Conservation (phyloP, 2,329 filamentous ascomycete species). For the Thermomyces lanuginosus region DNA sequence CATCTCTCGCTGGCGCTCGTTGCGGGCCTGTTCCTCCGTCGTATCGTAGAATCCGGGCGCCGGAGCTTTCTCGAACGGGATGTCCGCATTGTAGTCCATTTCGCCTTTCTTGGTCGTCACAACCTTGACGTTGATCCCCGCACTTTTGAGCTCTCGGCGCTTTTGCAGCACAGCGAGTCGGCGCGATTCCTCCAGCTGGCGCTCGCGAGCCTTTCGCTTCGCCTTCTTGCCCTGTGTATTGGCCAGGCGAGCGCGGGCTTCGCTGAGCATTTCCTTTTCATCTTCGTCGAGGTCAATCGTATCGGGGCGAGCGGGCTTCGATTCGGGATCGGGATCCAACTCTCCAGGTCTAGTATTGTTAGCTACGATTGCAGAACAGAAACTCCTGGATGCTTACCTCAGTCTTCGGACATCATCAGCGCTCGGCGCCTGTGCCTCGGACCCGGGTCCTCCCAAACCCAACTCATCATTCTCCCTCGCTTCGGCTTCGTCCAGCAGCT, state of each 20-base stretch:
- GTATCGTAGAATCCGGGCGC: conserved; percentile 89
- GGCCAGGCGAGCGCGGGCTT: conserved; percentile 85
- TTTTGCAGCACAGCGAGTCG: conserved; percentile 84
- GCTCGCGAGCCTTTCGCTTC: conserved; percentile 88
- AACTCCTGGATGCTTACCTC: conserved; percentile 33
- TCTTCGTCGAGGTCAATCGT: conserved; percentile 97
- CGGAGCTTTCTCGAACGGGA: conserved; percentile 89
- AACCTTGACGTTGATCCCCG: conserved; percentile 96
- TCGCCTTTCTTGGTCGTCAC: conserved; percentile 80
- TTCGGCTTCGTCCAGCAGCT: conserved; percentile 88
- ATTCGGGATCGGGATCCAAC: conserved; percentile 92
- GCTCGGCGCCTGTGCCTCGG: conserved; percentile 70
- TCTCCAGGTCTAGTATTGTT: conserved; percentile 52
- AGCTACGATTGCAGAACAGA: conserved; percentile 6
- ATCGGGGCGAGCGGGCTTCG: conserved; percentile 85
- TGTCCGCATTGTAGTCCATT: conserved; percentile 99
- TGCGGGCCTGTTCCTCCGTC: conserved; percentile 58
- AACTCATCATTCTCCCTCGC: conserved; percentile 67
- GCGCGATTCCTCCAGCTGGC: conserved; percentile 87
- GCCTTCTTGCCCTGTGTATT: conserved; percentile 99
- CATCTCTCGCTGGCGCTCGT: conserved; percentile 66
- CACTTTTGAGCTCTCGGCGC: conserved; percentile 87
- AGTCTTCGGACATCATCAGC: conserved; percentile 83
- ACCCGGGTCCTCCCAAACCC: conserved; percentile 70
- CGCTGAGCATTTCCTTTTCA: conserved; percentile 98